phyloP scores from a whole-genome alignment of 179 eudicot genomes.

The Patellifolia procumbens region DNA sequence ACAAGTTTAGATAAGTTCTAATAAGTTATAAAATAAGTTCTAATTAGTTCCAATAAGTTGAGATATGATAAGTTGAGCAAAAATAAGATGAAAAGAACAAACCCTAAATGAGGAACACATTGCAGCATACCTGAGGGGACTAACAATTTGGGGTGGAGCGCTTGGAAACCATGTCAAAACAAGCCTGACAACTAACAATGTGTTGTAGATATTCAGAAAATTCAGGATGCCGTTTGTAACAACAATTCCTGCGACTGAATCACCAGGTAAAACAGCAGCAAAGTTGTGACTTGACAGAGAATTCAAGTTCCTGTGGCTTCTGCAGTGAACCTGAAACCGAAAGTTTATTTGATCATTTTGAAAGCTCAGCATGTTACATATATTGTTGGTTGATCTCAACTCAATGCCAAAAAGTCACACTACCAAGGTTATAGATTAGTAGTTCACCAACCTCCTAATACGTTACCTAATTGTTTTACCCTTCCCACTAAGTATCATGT shows the following conservation, averaged over 20 bases:
- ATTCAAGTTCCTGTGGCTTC: slow-evolving; percentile 41
- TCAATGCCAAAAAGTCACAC: not conserved
- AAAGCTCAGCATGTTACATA: not conserved
- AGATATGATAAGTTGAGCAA: no score
- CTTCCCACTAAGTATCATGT: not conserved
- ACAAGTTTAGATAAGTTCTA: no score
- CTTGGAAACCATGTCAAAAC: slow-evolving; percentile 97
- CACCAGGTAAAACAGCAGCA: slow-evolving; percentile 96
- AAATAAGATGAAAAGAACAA: no score
- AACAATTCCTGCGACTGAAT: slow-evolving; percentile 88
- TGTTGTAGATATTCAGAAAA: slow-evolving; percentile 86
- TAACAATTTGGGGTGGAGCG: slow-evolving; percentile 83
- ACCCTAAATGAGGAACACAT: not conserved
- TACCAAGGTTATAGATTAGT: not conserved
- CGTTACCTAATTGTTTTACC: not conserved
- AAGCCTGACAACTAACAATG: slow-evolving; percentile 77
- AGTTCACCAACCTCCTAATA: not conserved
- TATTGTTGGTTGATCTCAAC: not conserved
- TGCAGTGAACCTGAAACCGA: slow-evolving; percentile 50
- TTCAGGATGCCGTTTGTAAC: slow-evolving; percentile 76
- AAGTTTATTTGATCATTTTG: slow-evolving; percentile 11
- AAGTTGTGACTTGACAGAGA: slow-evolving; percentile 62
- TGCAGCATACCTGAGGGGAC: slow-evolving; percentile 82
- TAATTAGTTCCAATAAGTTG: no score
- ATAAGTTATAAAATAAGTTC: no score